Evolutionary conservation across 805 yeast genomes (phyloP), one percentile per base, ranked within the genome.

Genomic region (Candida tibetensis): DNA sequence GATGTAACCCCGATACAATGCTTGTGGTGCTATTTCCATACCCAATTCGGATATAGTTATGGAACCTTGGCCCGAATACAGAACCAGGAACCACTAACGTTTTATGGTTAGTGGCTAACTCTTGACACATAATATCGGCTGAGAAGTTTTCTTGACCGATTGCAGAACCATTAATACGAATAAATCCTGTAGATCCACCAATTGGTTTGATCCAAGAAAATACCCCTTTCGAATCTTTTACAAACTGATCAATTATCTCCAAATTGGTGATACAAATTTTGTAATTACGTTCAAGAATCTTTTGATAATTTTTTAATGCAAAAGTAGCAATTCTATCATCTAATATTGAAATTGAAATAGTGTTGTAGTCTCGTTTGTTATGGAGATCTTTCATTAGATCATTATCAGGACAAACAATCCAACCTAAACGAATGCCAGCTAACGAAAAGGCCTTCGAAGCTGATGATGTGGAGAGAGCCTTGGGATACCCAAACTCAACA

Each of bases 391-490:
- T 42, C 13, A 69, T 39, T 4, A 70, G 41, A 3, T 38, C 39
- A 15, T 36, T 36, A 47, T 71, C 64, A 21, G 57, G 55, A 5
- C 72, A 51, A 4, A 64, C 71, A 8, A 75, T 54, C 81, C 81
- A 76, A 5, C 82, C 81, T 16, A 75, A 35, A 32, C 81, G 54
- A 18, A 74, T 54, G 4, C 81, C 81, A 6, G 81, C 81, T 33
- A 73, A 53, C 1, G 78, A 63, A 46, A 67, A 76, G 2, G 78
- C 76, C 48, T 76, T 76, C n/a, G 79, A 74, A 60, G 69, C 66
- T 5, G 79, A 74, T 3, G 75, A 64, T 1, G 79, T 73, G 6
- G 71, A 62, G 27, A 76, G 60, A 4, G 73, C 69, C 41, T 64
- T 66, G 2, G 60, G 62, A 41, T 71, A 71, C 3, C 60, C 61